Evolutionary conservation across 2,329 filamentous ascomycete genomes (phyloP), one percentile per base, ranked within the genome.

Genomic region (Blumeriella jaapii): DNA sequence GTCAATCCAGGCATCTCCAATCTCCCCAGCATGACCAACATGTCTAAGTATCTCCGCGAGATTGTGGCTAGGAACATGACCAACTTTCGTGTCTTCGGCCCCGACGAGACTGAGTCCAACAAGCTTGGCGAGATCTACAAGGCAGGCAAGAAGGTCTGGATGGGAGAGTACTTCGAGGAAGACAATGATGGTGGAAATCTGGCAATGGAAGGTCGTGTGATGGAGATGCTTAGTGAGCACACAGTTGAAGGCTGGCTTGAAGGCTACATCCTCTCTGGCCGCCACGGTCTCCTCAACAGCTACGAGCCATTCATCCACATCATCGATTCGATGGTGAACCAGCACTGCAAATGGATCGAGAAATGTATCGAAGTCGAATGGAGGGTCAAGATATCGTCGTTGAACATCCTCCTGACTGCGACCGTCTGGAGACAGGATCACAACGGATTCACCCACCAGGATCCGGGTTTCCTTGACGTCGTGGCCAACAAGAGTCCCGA

Each of bases 221-320:
- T 87, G 78, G 82, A 87, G 56, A 86, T 86, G 55, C 68, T 87
- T n/a, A 82, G 75, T 12, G 82, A 87, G 57, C 82, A 87, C 54
- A 86, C 79, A 11, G 74, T 72, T 41, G 81, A 87, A 57, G 82
- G 79, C 16, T 87, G 81, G 81, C 65, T 87, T 11, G 81, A 87
- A 61, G 82, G 82, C 3, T 87, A 86, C 54, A 60, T 83, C 26
- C 65, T 87, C 2, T 82, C 74, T 36, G 82, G 82, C 17, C 70
- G 82, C 4, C 81, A 86, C 46, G 81, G 82, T 9, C 55, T 87
- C 40, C 68, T 87, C 40, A 86, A 85, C 67, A 81, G 75, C 54
- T 87, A 87, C 60, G 82, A 87, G 57, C 79, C 81, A 0, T 87
- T 87, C 54, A 82, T 86, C 40, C 80, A 86, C 53, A 74, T 87